Evolutionary conservation across 2,329 filamentous ascomycete species (phyloP).

Genomic region (Pseudogymnoascus verrucosus): DNA sequence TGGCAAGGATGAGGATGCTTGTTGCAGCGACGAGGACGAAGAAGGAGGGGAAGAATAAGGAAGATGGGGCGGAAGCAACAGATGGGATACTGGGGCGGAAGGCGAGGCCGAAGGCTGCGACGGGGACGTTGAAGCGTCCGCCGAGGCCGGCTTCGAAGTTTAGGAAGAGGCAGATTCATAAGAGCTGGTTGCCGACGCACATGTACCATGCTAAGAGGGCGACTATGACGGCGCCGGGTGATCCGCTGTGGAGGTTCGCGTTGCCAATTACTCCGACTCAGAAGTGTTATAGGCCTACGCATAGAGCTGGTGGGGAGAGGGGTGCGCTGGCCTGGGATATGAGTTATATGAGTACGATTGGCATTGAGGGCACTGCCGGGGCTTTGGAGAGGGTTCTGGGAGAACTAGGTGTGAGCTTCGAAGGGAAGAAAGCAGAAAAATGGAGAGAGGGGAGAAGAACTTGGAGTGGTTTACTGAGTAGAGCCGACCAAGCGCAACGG

Average conservation of each 20-base stretch:
- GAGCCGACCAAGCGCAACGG: constrained; percentile 44
- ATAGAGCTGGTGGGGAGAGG: constrained; percentile 66
- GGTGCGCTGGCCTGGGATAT: constrained; percentile 86
- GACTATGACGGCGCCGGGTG: constrained; percentile 71
- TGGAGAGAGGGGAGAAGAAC: constrained; percentile 60
- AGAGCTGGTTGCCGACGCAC: constrained; percentile 93
- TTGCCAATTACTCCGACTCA: constrained; percentile 78
- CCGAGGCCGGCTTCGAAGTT: constrained; percentile 59
- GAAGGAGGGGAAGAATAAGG: constrained; percentile 26
- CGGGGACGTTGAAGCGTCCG: constrained; percentile 60
- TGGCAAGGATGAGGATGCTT: constrained; percentile 59
- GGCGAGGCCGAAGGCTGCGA: constrained; percentile 59
- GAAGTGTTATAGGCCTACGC: constrained; percentile 82
- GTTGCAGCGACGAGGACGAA: constrained; percentile 46
- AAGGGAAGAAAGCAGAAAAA: constrained; percentile 53
- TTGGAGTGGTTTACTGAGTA: constrained; percentile 50
- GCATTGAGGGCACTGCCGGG: constrained; percentile 57
- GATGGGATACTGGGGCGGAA: constrained; percentile 31
- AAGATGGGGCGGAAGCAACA: constrained; percentile 21
- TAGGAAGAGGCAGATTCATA: constrained; percentile 75
- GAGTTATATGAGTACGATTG: constrained; percentile 87
- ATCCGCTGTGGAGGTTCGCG: constrained; percentile 84
- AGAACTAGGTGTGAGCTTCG: constrained; percentile 53
- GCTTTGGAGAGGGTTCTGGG: constrained; percentile 61
- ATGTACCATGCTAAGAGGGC: constrained; percentile 89